Base-by-base conservation (phyloP, 768 basidiomycete genomes). In the Tricholoma bakamatsutake region DNA sequence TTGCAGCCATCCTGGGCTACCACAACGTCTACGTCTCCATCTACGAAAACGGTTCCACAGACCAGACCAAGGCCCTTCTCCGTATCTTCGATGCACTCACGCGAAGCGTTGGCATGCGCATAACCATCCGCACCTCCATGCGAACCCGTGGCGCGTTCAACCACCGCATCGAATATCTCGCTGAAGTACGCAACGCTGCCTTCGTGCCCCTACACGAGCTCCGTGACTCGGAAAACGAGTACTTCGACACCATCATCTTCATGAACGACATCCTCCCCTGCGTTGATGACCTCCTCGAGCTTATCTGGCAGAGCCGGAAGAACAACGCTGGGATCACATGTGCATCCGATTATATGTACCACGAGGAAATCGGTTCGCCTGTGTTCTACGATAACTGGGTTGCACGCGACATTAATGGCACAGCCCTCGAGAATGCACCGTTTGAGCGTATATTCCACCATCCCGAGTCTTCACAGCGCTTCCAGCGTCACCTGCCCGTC, bases 301-400 rank as follows among this genome's bases (percentile, higher is more conserved):
- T 99, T 66, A 95, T 99, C 67, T 98, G 88, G 88, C 97, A 99
- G 72, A 86, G 83, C 64, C 79, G 97, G 50, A 71, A 75, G 54
- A 94, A 98, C 72, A 98, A 97, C 70, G 97, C 97, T 1, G 96
- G 95, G 13, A 96, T 98, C 69, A 98, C 97, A 9, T 98, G 97
- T 64, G 97, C 96, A 0, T 86, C 94, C 1, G 96, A 99, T 68
- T 99, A 99, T 75, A 98, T 99, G 93, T 99, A 90, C 74, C 97
- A 99, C 74, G 84, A 94, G 30, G 94, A 96, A 47, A 89, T 98
- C 60, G 88, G 84, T 12, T 79, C 92, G 0, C 96, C 96, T 1
- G 95, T 98, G 15, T 98, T 98, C 70, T 98, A 98, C 74, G 92
- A 93, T 68, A 96, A 94, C 69, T 98, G 96, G 96, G 96, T 99